Conservation (phyloP, 2,329 filamentous ascomycete species). For the Alternaria novae-zelandiae region DNA sequence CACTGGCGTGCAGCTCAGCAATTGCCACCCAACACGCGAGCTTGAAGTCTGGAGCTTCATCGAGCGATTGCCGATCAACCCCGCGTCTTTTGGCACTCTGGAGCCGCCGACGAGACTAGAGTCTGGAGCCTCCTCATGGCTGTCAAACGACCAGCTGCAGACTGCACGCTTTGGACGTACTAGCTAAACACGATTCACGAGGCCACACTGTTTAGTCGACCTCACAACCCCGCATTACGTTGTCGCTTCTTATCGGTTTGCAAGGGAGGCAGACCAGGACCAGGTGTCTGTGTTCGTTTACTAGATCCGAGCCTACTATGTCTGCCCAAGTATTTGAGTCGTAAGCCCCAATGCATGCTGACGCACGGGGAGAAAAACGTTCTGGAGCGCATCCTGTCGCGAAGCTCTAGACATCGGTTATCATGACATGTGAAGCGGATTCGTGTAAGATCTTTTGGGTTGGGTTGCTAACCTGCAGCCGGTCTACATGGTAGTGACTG, state of each 20-base stretch:
- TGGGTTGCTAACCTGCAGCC: background rate
- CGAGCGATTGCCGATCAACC: constrained; percentile 25
- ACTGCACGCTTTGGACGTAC: background rate
- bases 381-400: constrained; percentile 1
- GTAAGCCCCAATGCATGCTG: constrained; percentile 18
- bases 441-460: background rate
- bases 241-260: background rate
- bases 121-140: constrained; percentile 3
- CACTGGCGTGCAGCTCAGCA: constrained; percentile 19
- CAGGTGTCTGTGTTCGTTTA: constrained; percentile 18
- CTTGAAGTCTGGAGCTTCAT: constrained; percentile 21
- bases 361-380: constrained; percentile 10
- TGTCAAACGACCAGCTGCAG: constrained; percentile 3
- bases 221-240: constrained; percentile 4
- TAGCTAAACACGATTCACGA: background rate
- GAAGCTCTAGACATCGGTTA: background rate
- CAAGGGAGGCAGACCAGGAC: background rate
- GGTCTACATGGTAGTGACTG: background rate
- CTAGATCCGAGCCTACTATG: constrained; percentile 4
- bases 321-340: background rate
- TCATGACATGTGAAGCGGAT: background rate
- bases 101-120: constrained; percentile 10
- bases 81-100: constrained; percentile 23
- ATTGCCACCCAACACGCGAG: constrained; percentile 25
- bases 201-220: background rate